Percentiles rank a stretch among this genome's conserved stretches.
Conservation (phyloP, 73 alveolate species). For the Paramecium caudatum region DNA sequence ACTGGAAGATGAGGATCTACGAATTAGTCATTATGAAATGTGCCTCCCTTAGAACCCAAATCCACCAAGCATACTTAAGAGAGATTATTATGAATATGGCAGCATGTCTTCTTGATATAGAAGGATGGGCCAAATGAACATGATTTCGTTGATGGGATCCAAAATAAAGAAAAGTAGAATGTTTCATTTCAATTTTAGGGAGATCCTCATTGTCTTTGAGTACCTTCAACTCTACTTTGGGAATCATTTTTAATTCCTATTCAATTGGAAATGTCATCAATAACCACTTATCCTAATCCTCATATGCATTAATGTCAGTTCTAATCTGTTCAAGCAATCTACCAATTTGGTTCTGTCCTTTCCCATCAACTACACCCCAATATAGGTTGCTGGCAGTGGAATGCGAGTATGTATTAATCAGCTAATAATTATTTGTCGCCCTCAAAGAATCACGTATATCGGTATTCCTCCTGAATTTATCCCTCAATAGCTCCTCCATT, state of each 20-base stretch:
- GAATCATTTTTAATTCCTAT: conserved; percentile 80
- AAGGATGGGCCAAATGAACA: conserved; percentile 84
- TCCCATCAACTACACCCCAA: conserved; percentile 85
- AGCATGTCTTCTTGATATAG: conserved; percentile 88
- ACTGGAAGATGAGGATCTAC: conserved; percentile 77
- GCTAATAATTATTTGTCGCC: conserved; percentile 75
- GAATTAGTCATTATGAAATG: conserved; percentile 77
- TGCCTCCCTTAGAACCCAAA: conserved; percentile 85
- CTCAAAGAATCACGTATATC: conserved; percentile 83
- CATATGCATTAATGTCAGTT: conserved; percentile 76
- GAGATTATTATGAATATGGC: conserved; percentile 80
- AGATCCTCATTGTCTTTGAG: conserved; percentile 73
- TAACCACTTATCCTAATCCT: conserved; percentile 84
- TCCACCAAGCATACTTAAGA: conserved; percentile 81
- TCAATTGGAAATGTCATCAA: conserved; percentile 78
- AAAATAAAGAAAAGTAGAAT: conserved; percentile 77
- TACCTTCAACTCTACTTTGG: conserved; percentile 75
- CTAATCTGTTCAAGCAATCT: conserved; percentile 82
- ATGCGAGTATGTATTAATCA: conserved; percentile 70
- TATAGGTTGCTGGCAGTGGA: conserved; percentile 79
- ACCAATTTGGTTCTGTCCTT: conserved; percentile 87
- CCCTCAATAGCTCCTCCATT: conserved; percentile 85
- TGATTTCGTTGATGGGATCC: conserved; percentile 84
- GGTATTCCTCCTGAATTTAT: conserved; percentile 84
- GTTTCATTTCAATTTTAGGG: conserved; percentile 79